Conservation (phyloP, 2,329 filamentous ascomycete genomes). For the Lasiodiplodia sp. region DNA sequence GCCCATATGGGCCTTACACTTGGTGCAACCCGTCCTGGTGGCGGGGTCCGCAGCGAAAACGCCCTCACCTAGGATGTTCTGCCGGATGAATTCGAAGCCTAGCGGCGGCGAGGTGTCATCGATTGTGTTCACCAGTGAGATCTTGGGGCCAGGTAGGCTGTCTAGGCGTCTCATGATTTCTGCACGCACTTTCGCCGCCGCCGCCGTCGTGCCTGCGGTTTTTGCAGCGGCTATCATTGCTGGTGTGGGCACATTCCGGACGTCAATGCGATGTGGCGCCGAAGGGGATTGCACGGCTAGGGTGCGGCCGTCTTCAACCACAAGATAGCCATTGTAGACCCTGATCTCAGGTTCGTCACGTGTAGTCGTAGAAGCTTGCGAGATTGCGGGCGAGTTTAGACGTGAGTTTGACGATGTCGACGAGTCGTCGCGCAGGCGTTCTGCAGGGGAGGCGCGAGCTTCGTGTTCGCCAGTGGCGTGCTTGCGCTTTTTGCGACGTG, state of each 20-base stretch:
- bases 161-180: constrained; percentile 46
- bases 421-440: constrained; percentile 5
- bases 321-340: constrained; percentile 52
- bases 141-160: constrained; percentile 43
- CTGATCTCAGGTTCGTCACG: constrained; percentile 30
- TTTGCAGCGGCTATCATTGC: constrained; percentile 46
- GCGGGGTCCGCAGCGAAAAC: constrained; percentile 67
- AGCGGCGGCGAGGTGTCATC: constrained; percentile 64
- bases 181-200: constrained; percentile 45
- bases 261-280: constrained; percentile 39
- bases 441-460: constrained; percentile 23
- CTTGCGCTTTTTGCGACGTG: constrained; percentile 38
- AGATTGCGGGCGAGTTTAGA: constrained; percentile 1
- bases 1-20: constrained; percentile 66
- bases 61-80: constrained; percentile 65
- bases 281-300: constrained; percentile 32
- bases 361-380: not conserved
- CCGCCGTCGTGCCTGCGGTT: constrained; percentile 38
- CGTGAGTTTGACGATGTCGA: constrained; percentile 6
- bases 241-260: constrained; percentile 43
- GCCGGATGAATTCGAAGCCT: constrained; percentile 73
- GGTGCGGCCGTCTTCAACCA: constrained; percentile 46
- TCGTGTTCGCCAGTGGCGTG: constrained; percentile 33
- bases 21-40: constrained; percentile 71
- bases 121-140: constrained; percentile 70